Base-by-base conservation (phyloP, 441 rosid genomes). In the Omphalea diandra region DNA sequence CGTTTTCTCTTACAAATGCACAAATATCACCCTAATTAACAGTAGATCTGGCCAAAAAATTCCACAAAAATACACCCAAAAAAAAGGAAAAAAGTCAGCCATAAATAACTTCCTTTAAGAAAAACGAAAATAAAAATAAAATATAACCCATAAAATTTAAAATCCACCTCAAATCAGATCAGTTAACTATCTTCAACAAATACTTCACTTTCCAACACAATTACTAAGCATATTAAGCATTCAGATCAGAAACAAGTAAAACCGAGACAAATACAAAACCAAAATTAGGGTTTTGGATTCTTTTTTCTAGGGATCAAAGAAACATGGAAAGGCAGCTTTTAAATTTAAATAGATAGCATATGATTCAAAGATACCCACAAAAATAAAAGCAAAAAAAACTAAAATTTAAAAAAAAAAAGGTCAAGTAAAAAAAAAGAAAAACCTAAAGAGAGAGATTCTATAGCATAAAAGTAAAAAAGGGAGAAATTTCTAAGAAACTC, bases 31-130 rank as follows among this genome's bases (percentile, higher is more conserved):
- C 79, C 72, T 77, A 77, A 65, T 73, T 71, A 71, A 43, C 62
- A 60, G 82, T 81, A 88, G 98, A 94, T 94, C 98, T 89, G 84
- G 79, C 58, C 52, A 65, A 18, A 32, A 61, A 59, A 35, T 47
- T 59, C 58, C 57, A 63, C 62, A 62, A 61, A 60, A 49, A 53
- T 58, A 75, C 56, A 58, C 76, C 49, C 44, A 44, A 62, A 53
- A 66, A 63, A 29, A 38, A 71, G 20, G 20, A 67, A 58, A 65
- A 69, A 47, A 55, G 77, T 77, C 80, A 76, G 83, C 74, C 70
- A 41, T 62, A 68, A 79, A 65, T 61, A 38, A 24, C 44, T 24
- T 26, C 58, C 52, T 53, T 15, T 38, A 18, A 1, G 14, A 29
- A 55, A 54, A 44, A 47, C 56, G 57, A 43, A 9, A 44, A 14